Conservation (phyloP, 1,284 basidiomycete genomes). For the Trichosporon sp. region DNA sequence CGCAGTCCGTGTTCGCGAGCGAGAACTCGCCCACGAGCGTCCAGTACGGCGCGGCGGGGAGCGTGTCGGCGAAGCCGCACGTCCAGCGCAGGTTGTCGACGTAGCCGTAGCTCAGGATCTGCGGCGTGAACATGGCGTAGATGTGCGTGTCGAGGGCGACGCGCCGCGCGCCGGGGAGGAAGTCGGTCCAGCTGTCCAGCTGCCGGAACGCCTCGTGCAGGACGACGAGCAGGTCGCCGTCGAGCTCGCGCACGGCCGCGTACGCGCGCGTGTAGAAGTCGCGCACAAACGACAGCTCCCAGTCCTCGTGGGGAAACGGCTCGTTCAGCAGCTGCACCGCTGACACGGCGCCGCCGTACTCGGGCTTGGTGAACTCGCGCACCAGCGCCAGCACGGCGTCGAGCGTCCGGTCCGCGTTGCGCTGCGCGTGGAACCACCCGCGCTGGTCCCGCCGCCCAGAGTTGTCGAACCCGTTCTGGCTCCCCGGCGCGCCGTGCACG, state of each 20-base stretch:
- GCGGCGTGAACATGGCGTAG: conserved; percentile 40
- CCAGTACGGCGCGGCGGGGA: conserved; percentile 55
- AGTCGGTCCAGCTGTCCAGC: conserved; percentile 69
- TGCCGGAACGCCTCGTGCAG: conserved; percentile 75
- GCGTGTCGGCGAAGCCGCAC: conserved; percentile 55
- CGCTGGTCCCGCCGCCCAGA: conserved; percentile 67
- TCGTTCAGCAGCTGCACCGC: conserved; percentile 28
- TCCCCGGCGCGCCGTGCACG: conserved; percentile 74
- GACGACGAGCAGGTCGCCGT: conserved; percentile 9
- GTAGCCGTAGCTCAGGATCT: conserved; percentile 34
- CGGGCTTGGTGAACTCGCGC: conserved; percentile 37
- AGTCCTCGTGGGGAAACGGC: conserved; percentile 7
- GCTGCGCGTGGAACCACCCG: conserved; percentile 64
- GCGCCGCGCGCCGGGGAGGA: conserved; percentile 53
- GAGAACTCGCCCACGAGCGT: conserved; percentile 82
- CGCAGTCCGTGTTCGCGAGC: conserved; percentile 12
- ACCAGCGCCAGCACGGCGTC: conserved; percentile 62
- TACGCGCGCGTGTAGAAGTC: conserved; percentile 47
- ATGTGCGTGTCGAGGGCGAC: conserved; percentile 57
- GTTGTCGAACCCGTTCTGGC: conserved; percentile 76
- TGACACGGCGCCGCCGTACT: conserved; percentile 42
- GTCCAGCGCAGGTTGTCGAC: conserved; percentile 51
- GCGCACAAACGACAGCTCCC: conserved; percentile 42
- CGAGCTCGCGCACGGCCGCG: conserved; percentile 6
- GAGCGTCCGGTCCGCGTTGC: conserved; percentile 67